Evolutionary conservation across 1,139 yeast genomes (phyloP).

Genomic region (Yamadazyma triangularis): DNA sequence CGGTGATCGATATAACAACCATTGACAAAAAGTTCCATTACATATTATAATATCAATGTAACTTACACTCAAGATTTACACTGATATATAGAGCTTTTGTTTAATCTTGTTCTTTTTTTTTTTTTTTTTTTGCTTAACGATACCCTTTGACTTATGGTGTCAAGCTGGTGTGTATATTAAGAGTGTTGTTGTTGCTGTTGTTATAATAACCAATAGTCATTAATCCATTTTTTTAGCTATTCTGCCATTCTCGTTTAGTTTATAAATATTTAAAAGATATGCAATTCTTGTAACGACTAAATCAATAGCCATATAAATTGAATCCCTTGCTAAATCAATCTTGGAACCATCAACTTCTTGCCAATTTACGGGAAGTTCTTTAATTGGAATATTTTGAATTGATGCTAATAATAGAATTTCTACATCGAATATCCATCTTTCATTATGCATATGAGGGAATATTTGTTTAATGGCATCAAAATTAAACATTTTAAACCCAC

Average conservation of each 20-base stretch:
- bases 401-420: slow-evolving; percentile 81
- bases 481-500: slow-evolving; percentile 93
- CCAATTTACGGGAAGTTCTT: slow-evolving; percentile 90
- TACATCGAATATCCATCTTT: slow-evolving; percentile 97
- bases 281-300: slow-evolving; percentile 88
- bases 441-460: slow-evolving; percentile 92
- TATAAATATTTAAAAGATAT: slow-evolving; percentile 78
- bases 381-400: slow-evolving; percentile 59
- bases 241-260: slow-evolving; percentile 28
- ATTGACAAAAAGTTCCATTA: too few relatives aligned
- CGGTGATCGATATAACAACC: too few relatives aligned
- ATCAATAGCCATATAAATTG: slow-evolving; percentile 93
- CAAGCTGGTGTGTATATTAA: too few relatives aligned
- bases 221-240: too few relatives aligned
- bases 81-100: too few relatives aligned
- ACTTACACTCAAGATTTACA: too few relatives aligned
- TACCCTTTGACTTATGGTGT: too few relatives aligned
- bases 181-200: too few relatives aligned
- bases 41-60: too few relatives aligned
- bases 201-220: too few relatives aligned
- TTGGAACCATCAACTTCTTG: slow-evolving; percentile 96
- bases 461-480: slow-evolving; percentile 57
- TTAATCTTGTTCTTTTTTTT: too few relatives aligned
- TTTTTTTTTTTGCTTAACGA: too few relatives aligned
- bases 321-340: slow-evolving; percentile 86